Base-by-base conservation (phyloP, 2,329 filamentous ascomycete genomes). In the Aspergillus tamarii region DNA sequence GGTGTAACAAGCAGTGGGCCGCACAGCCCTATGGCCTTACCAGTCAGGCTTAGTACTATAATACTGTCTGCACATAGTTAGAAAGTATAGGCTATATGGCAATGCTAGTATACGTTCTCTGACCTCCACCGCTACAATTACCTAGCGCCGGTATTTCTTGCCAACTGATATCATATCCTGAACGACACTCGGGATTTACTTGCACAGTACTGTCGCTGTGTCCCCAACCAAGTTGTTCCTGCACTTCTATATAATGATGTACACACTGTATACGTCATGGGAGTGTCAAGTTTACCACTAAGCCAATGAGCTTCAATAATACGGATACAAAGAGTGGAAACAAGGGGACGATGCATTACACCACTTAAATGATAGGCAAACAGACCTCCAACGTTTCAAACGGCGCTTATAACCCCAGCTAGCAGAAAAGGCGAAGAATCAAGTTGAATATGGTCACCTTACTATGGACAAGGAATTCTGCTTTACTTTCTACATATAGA, bases 11-110 rank as follows among this genome's bases (percentile, higher is more conserved):
- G 39, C 14, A 8, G 58, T 61, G 41, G 59, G 52, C 59, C 57
- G 32, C 39, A 50, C 59, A 61, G 59, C 59, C 59, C 59, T 61
- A 56, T 39, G 43, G 52, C 52, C 59, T 39, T 61, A 57, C 30
- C 21, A 26, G 30, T 34, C 46, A 34, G 28, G 30, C 53, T 34
- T 11, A n/a, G 39, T 19, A 46, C 26, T 32, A 10, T 21, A 41
- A 8, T 41, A 41, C 34, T 16, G 34, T 36, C 3, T 32, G 10
- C 32, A 14, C 34, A 36, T 14, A 6, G 34, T 26, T 3, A 26
- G 4, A 26, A 3, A 26, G 4, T 36, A 36, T 36, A 36, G 34
- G 34, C 34, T 45, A 45, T 45, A 45, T 23, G 43, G 43, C 8
- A 21, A 45, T 45, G 19, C 14, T 23, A 45, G n/a, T 45, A 45